Conservation (phyloP, 2,329 filamentous ascomycete genomes). For the Ophiostoma himal-ulmi region DNA sequence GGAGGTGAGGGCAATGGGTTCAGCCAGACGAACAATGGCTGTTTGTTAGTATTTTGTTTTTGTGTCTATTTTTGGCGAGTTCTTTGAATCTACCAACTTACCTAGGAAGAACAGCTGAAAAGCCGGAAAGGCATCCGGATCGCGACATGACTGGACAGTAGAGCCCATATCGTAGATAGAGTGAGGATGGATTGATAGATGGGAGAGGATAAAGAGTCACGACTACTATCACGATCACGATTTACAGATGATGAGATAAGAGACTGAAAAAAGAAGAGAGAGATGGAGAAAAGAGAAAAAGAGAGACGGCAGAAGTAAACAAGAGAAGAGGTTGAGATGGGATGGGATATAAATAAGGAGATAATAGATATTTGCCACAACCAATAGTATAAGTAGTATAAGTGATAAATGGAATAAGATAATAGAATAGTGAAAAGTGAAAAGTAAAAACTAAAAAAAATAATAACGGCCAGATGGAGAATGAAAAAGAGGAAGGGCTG, state of each 20-base stretch:
- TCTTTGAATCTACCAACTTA: slow-evolving; percentile 40
- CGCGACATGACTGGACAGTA: slow-evolving; percentile 48
- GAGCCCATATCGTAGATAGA: slow-evolving; percentile 44
- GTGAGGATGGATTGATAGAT: background rate
- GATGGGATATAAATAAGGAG: background rate
- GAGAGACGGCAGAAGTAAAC: background rate
- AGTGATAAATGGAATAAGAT: background rate
- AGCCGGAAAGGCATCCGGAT: slow-evolving; percentile 71
- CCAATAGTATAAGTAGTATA: background rate
- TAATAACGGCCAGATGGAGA: background rate
- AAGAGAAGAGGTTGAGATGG: background rate
- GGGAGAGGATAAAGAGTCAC: background rate
- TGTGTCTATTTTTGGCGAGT: no score
- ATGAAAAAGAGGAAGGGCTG: background rate
- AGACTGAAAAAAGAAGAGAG: background rate
- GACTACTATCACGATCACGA: background rate
- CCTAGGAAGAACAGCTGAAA: slow-evolving; percentile 78
- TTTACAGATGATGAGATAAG: no score
- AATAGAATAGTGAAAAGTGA: background rate
- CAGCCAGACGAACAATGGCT: slow-evolving; percentile 89
- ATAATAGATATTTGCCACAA: background rate
- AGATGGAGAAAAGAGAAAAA: background rate
- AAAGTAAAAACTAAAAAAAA: background rate
- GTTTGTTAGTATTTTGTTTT: slow-evolving; percentile 10
- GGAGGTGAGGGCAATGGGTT: slow-evolving; percentile 87